phyloP scores from a whole-genome alignment of 129 eudicot genomes.

The Helichrysum umbraculigerum region DNA sequence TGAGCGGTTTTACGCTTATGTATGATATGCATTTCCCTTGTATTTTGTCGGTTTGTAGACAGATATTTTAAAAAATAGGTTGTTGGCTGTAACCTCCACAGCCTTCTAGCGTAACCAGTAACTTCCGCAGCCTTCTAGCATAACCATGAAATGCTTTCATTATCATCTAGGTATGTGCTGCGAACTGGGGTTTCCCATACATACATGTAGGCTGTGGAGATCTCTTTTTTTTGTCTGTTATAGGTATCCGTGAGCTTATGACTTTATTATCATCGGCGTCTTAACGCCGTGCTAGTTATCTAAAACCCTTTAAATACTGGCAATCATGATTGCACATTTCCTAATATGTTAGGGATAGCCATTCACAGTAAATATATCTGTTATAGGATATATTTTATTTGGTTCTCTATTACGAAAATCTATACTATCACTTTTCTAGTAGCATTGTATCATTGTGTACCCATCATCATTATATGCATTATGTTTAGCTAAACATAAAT shows the following conservation, averaged over 20 bases:
- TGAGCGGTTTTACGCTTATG: not conserved
- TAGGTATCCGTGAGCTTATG: not conserved
- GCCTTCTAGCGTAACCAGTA: too few species aligned
- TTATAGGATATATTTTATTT: not conserved
- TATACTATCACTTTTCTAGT: not conserved
- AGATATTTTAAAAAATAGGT: too few species aligned
- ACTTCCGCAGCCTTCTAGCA: too few species aligned
- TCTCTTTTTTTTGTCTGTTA: not conserved
- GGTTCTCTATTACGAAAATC: not conserved
- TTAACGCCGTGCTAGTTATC: not conserved
- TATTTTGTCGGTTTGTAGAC: too few species aligned
- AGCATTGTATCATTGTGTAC: not conserved
- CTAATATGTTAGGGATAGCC: not conserved
- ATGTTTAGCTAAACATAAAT: slow-evolving; percentile 1
- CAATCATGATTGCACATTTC: not conserved
- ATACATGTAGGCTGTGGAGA: too few species aligned
- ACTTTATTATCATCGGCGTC: not conserved
- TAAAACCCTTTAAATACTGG: not conserved
- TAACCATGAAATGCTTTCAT: too few species aligned
- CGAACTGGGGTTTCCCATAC: too few species aligned
- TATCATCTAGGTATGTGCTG: too few species aligned
- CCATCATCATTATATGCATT: not conserved
- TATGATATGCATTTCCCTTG: not conserved
- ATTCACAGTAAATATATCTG: not conserved
- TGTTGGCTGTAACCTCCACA: too few species aligned